Evolutionary conservation across 345 rosid species (phyloP).

Genomic region (Rhizophora mangle): DNA sequence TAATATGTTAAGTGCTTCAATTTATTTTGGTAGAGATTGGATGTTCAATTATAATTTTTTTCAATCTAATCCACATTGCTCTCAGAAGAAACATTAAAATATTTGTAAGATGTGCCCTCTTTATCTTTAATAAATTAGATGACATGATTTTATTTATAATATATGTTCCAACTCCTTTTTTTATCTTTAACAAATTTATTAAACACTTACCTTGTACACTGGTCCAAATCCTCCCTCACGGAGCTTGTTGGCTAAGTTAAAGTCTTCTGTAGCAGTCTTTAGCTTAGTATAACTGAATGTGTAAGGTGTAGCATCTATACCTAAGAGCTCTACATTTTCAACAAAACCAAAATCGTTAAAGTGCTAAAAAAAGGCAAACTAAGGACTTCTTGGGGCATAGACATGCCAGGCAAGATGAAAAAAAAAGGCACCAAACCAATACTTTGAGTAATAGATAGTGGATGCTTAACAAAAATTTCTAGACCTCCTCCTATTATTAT

Average conservation of each 20-base stretch:
- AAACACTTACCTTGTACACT: constrained; percentile 49
- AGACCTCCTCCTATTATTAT: no score
- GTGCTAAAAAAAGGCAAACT: no score
- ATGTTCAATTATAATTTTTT: not conserved
- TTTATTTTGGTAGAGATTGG: no score
- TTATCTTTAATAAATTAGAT: no score
- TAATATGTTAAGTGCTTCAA: no score
- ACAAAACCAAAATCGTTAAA: not conserved
- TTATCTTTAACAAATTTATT: not conserved
- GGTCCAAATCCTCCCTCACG: constrained; percentile 92
- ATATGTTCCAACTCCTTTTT: not conserved
- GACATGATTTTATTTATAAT: not conserved
- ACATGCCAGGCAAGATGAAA: not conserved
- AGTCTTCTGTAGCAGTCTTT: constrained; percentile 61
- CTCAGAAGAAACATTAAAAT: not conserved
- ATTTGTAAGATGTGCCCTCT: no score
- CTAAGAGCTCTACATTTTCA: constrained; percentile 44
- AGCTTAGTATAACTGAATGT: constrained; percentile 61
- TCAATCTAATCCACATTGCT: not conserved
- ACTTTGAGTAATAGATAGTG: no score
- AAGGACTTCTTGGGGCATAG: no score
- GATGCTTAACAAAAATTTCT: no score
- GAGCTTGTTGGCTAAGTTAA: constrained; percentile 56
- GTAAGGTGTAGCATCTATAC: constrained; percentile 48
- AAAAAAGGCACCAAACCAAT: not conserved